phyloP scores from a whole-genome alignment of 108 stramenopile species.

The Fragilaria radians region DNA sequence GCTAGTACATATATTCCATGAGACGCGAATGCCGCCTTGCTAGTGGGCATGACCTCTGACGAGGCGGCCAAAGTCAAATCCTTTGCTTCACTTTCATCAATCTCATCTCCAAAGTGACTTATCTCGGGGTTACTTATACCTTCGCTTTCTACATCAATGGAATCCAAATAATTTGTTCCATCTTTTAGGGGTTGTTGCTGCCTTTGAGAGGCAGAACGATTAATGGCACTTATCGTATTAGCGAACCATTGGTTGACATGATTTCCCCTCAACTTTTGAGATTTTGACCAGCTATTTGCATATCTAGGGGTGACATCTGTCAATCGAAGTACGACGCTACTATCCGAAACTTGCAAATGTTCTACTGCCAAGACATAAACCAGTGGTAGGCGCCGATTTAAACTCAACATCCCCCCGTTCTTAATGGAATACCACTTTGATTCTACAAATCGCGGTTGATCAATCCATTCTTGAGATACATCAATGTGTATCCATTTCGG shows the following conservation, averaged over 20 bases:
- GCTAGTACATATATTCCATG: slow-evolving; percentile 66
- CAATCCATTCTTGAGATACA: slow-evolving; percentile 9
- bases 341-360: slow-evolving; percentile 15
- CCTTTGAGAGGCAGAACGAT: slow-evolving; percentile 11
- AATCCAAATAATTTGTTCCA: slow-evolving; percentile 15
- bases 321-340: slow-evolving; percentile 20
- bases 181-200: slow-evolving; percentile 13
- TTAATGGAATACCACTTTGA: slow-evolving; percentile 17
- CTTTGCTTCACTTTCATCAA: slow-evolving; percentile 41
- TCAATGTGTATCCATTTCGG: slow-evolving; percentile 4
- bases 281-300: slow-evolving; percentile 52
- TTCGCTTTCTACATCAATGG: slow-evolving; percentile 35
- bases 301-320: slow-evolving; percentile 86
- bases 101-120: slow-evolving; percentile 3
- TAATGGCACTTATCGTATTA: neutral
- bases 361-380: slow-evolving; percentile 69
- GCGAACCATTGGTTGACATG: neutral
- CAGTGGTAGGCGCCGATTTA: slow-evolving; percentile 23
- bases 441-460: slow-evolving; percentile 43
- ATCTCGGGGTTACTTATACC: neutral
- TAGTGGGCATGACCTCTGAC: slow-evolving; percentile 73
- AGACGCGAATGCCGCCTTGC: slow-evolving; percentile 66
- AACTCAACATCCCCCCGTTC: slow-evolving; percentile 1
- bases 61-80: slow-evolving; percentile 26
- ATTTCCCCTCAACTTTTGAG: slow-evolving; percentile 55